Evolutionary conservation across 2,329 filamentous ascomycete species (phyloP), one percentile per base, ranked within the genome.

Genomic region (Ambrosiella xylebori): DNA sequence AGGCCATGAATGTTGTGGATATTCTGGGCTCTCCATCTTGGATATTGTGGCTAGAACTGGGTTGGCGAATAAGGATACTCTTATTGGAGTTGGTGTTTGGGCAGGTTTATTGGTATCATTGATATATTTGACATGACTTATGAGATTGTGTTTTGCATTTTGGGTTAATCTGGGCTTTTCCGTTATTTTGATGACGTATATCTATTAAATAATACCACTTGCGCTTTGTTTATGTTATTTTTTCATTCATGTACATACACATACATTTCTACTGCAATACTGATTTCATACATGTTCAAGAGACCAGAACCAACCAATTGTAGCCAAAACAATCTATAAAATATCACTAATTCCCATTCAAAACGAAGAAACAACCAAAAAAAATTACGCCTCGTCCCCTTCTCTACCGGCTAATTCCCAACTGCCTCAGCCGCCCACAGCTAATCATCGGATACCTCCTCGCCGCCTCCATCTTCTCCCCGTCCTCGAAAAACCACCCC

Each of bases 401-500:
- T n/a, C 36, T 44, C 57, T 45, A 62, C 57, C 62, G 44, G 38
- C 59, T 58, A 53, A 71, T 57, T n/a, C 69, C 68, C 59, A 80
- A 64, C 38, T 66, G 69, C 50, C 73, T 68, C 61, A 83, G 67
- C 62, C 76, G 71, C 61, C 74, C 69, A 65, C 80, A 84, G 57
- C 73, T 73, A 13, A 72, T 72, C 73, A 75, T 76, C 61, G 73
- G 71, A 61, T 72, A 76, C 15, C 70, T 69, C 39, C 75, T 70
- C 37, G 90, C 90, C 60, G 80, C 70, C 61, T 83, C 79, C 80
- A 95, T 80, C 74, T 88, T 89, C 62, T 84, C 83, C 56, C 81
- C 76, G 65, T 96, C 88, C 58, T 82, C 80, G 68, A 81, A 89
- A 66, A 95, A 88, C 85, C 89, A 95, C 2, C 90, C 90, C 64